phyloP scores from a whole-genome alignment of 495 filamentous ascomycete species.

The Lasiosphaeris hirsuta region DNA sequence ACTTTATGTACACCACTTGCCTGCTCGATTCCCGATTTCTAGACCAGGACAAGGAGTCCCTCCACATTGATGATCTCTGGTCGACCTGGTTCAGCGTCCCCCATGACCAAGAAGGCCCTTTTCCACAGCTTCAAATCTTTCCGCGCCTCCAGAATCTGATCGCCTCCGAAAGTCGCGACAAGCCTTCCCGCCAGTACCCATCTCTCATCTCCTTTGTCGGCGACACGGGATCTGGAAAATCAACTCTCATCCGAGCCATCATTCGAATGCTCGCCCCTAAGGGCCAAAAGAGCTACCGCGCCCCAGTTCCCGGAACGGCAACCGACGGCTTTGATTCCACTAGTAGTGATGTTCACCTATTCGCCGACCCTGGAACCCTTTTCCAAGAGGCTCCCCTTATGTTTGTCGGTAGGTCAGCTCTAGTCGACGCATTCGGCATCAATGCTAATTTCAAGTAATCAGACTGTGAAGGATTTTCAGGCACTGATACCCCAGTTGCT shows the following conservation, averaged over 20 bases:
- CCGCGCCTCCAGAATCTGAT: conserved; percentile 13
- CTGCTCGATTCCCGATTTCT: conserved; percentile 13
- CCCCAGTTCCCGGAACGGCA: conserved; percentile 12
- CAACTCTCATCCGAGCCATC: conserved; percentile 19
- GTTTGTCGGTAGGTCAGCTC: conserved; percentile 8
- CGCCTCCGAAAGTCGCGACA: neutral
- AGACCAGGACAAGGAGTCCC: conserved; percentile 4
- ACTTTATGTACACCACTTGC: conserved; percentile 5
- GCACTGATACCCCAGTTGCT: conserved; percentile 12
- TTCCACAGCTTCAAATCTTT: conserved; percentile 14
- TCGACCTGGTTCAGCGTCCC: conserved; percentile 22
- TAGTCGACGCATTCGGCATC: too few species aligned
- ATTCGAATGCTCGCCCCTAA: conserved; percentile 19
- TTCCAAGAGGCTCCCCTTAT: conserved; percentile 12
- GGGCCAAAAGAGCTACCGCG: conserved; percentile 2
- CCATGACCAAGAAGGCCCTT: conserved; percentile 14
- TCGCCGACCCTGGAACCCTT: conserved; percentile 12
- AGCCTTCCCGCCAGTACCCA: conserved; percentile 13
- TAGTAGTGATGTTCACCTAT: conserved; percentile 17
- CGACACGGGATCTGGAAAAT: conserved; percentile 20
- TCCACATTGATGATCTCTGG: conserved; percentile 16
- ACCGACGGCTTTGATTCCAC: conserved; percentile 16
- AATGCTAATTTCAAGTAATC: neutral
- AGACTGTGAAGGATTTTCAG: conserved; percentile 16
- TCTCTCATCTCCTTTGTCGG: conserved; percentile 20